Base-by-base conservation (phyloP, 345 rosid genomes). In the Pelargonium nanum region DNA sequence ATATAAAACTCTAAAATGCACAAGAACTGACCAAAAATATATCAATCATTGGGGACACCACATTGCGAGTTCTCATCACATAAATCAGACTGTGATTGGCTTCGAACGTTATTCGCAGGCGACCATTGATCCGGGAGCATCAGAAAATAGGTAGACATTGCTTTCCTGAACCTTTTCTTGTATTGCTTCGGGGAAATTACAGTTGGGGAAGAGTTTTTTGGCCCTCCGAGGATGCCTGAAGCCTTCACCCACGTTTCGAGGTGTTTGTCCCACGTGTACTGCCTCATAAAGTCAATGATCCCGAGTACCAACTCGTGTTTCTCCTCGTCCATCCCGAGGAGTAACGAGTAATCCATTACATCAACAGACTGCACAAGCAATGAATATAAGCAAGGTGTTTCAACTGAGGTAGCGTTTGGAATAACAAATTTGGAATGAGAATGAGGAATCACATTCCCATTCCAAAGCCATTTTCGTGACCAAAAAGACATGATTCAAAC, bases 101-200 rank as follows among this genome's bases (percentile, higher is more conserved):
- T 76, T 1, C 83, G 74, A 60, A 74, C 51, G 10, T 68, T 78
- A 45, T 66, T 44, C 24, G 86, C 79, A 32, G 99, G 90, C 26
- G 90, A 86, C 97, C 96, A 90, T 30, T 90, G 95, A 79, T 94
- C 96, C 9, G 99, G 97, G 59, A 90, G 84, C 99, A 90, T 86
- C 66, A 90, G 80, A 66, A 88, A 94, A 75, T 90, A 90, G 16
- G 96, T 78, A 40, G 85, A 82, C 95, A 83, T 85, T 1, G 93
- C 99, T 78, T 94, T 94, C 80, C 99, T 82, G 75, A 88, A 94
- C 65, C 99, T 76, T 71, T 82, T 86, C 80, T 90, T 94, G 84
- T 90, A 90, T 68, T 94, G 93, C 79, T 84, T 85, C 4, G 99
- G 99, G 21, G 99, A 94, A 21, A 94, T 90, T 9, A 94, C 97